Percentiles rank a stretch among this genome's conserved stretches.
These are phyloP conservation scores for Ophiostoma ulmi DNA, from an alignment of 2,329 filamentous ascomycete species.

Conservation along the genomic window DNA sequence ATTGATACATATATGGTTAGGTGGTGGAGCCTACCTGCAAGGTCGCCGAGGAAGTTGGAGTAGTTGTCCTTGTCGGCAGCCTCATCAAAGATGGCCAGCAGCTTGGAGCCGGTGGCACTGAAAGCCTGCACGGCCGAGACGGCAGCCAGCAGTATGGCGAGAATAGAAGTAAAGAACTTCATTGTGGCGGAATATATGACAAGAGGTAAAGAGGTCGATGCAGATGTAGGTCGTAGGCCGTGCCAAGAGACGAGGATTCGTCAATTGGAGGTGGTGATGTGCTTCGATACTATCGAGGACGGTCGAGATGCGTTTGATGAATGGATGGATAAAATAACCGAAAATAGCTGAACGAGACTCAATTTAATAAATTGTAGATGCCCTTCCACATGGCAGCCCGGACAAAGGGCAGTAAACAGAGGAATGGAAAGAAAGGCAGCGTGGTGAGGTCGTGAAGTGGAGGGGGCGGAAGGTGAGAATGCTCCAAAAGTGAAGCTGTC, in stretches of 20 bases:
- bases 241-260: conserved; percentile 14
- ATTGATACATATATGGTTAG: not conserved
- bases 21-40: conserved; percentile 51
- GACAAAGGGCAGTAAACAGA: conserved; percentile 5
- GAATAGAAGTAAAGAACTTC: conserved; percentile 62
- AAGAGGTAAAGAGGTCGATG: conserved; percentile 15
- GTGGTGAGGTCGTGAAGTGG: not conserved
- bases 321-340: not conserved
- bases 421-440: not conserved
- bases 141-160: conserved; percentile 64
- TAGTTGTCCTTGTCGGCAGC: conserved; percentile 74
- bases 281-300: conserved; percentile 1
- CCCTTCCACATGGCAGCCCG: conserved; percentile 9
- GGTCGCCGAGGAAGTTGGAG: conserved; percentile 70
- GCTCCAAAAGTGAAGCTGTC: conserved; percentile 16
- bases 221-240: conserved; percentile 25
- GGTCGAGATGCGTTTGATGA: not conserved
- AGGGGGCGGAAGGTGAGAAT: conserved; percentile 1
- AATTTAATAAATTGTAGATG: not conserved
- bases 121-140: conserved; percentile 65
- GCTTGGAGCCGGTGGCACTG: conserved; percentile 71
- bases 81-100: conserved; percentile 85
- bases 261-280: conserved; percentile 13
- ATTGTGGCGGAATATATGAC: conserved; percentile 32
- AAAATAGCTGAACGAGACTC: not conserved